Conservation (phyloP, 2,329 filamentous ascomycete species). For the Drechmeria coniospora region DNA sequence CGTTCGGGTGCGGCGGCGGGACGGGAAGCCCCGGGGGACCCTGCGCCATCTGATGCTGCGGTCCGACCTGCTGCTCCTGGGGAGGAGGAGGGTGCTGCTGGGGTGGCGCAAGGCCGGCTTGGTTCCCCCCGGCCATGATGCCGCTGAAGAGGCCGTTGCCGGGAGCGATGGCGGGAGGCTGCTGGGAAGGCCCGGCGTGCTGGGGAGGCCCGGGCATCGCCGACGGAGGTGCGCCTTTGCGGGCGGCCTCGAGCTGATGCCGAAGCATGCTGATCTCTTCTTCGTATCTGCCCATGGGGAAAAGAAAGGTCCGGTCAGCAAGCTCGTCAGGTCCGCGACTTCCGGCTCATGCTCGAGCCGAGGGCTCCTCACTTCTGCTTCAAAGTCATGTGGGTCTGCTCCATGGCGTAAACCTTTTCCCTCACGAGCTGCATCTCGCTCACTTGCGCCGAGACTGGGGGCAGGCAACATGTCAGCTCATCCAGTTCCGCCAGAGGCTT, state of each 20-base stretch:
- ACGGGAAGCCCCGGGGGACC: conserved; percentile 53
- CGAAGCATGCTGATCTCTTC: conserved; percentile 76
- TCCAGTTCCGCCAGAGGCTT: no score
- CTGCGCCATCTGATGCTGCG: conserved; percentile 48
- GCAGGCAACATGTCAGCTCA: no score
- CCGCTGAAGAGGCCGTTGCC: conserved; percentile 88
- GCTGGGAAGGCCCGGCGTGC: conserved; percentile 66
- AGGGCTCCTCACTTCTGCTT: conserved; percentile 65
- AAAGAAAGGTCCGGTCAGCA: conserved; percentile 3
- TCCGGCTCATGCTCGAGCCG: background rate
- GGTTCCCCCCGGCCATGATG: conserved; percentile 82
- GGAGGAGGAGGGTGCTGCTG: conserved; percentile 58
- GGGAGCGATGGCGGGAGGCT: conserved; percentile 77
- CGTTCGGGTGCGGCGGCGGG: conserved; percentile 42
- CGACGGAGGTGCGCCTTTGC: conserved; percentile 42
- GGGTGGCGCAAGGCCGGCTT: conserved; percentile 72
- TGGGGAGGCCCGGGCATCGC: conserved; percentile 54
- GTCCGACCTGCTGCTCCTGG: conserved; percentile 44
- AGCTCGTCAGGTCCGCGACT: conserved; percentile 1
- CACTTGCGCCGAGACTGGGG: conserved; percentile 70
- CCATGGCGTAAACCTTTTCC: conserved; percentile 84
- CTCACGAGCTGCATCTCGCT: conserved; percentile 91
- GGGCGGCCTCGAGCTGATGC: conserved; percentile 69
- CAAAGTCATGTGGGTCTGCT: conserved; percentile 74
- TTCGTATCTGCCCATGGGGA: conserved; percentile 81